A percentile compares a stretch with the other conserved stretches of the same genome.
Evolutionary conservation across 306 rosid species (phyloP).

Genomic region (Crotalaria pallida): DNA sequence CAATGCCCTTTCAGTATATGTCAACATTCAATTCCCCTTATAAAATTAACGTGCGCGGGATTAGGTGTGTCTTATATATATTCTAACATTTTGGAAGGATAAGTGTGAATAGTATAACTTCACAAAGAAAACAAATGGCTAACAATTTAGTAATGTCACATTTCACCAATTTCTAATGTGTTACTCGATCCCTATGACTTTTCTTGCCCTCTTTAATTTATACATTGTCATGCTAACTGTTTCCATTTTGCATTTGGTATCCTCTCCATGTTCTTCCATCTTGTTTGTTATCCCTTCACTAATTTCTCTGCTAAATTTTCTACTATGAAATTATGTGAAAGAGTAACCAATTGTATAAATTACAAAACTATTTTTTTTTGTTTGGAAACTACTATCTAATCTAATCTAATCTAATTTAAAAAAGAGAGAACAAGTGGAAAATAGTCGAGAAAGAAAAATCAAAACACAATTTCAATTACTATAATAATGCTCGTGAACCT

Average conservation of each 20-base stretch:
- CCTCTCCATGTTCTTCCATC: not conserved
- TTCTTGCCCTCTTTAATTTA: not conserved
- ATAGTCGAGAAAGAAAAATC: conserved; percentile 1
- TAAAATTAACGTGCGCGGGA: too few species aligned
- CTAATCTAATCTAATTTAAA: too few species aligned
- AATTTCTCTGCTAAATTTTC: conserved; percentile 18
- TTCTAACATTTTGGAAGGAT: conserved; percentile 9
- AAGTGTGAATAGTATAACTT: not conserved
- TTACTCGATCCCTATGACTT: conserved; percentile 17
- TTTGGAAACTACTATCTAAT: not conserved
- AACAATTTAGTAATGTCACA: conserved; percentile 8
- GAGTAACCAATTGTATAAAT: not conserved
- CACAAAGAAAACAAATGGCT: not conserved
- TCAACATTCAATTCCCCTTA: too few species aligned
- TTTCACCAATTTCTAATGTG: conserved; percentile 15
- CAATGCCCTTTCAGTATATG: too few species aligned
- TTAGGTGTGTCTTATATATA: conserved; percentile 22
- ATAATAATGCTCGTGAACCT: conserved; percentile 32
- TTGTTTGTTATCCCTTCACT: conserved; percentile 31
- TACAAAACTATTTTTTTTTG: not conserved
- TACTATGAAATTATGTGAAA: not conserved
- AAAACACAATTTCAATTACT: not conserved
- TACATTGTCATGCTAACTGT: not conserved
- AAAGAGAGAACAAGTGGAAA: not conserved
- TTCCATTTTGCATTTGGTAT: conserved; percentile 9